Conservation (phyloP, 345 rosid species). For the Salix exigua region DNA sequence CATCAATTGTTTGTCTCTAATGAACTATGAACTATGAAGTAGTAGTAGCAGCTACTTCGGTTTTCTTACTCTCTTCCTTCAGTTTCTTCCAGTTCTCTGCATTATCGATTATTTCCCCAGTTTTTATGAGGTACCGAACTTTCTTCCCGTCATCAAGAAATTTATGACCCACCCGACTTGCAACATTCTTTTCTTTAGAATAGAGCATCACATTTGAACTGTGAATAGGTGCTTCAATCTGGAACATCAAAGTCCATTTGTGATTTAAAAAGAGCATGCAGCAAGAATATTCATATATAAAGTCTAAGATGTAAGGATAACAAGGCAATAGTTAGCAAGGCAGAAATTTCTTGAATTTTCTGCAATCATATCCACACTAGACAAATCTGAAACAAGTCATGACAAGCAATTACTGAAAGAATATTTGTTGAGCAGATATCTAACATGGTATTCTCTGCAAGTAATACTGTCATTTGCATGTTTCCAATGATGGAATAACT, state of each 20-base stretch:
- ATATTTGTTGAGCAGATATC: background rate
- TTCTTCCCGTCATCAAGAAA: slow-evolving; percentile 60
- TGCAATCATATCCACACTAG: background rate
- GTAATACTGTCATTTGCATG: background rate
- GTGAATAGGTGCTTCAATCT: slow-evolving; percentile 94
- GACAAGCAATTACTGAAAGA: background rate
- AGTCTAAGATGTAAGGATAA: background rate
- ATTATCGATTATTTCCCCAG: slow-evolving; percentile 78
- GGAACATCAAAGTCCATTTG: slow-evolving; percentile 23
- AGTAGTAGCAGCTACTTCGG: slow-evolving; percentile 48
- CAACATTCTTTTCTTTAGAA: slow-evolving; percentile 70
- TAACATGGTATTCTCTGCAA: background rate
- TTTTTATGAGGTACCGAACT: slow-evolving; percentile 76
- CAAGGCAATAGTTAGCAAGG: background rate
- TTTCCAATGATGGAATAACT: background rate
- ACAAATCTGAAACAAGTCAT: background rate
- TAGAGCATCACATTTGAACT: slow-evolving; percentile 94
- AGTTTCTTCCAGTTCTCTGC: slow-evolving; percentile 68
- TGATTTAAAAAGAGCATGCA: background rate
- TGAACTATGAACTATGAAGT: slow-evolving; percentile 17
- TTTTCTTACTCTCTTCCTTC: slow-evolving; percentile 55
- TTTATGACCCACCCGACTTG: slow-evolving; percentile 83
- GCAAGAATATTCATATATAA: background rate
- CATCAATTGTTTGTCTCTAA: background rate
- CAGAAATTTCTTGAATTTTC: background rate